Evolutionary conservation across 495 filamentous ascomycete species (phyloP).

Genomic region (Daldinia vernicosa): DNA sequence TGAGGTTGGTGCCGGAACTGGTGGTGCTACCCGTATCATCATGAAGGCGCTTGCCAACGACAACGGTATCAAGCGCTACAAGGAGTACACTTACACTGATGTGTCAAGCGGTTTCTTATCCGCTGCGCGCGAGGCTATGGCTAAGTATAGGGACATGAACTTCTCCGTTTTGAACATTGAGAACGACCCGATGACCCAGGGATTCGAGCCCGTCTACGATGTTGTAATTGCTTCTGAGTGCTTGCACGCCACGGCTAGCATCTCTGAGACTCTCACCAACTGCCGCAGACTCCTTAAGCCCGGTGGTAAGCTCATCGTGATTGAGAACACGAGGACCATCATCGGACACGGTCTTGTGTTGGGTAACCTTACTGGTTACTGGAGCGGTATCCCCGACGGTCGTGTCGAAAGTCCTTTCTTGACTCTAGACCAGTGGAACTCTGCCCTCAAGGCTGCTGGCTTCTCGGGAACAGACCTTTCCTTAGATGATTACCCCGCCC

Average conservation of each 20-base stretch:
- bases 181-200: slow-evolving; percentile 53
- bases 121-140: slow-evolving; percentile 47
- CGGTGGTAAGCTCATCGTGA: slow-evolving; percentile 46
- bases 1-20: slow-evolving; percentile 65
- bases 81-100: slow-evolving; percentile 58
- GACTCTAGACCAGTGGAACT: slow-evolving; percentile 50
- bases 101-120: slow-evolving; percentile 59
- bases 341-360: slow-evolving; percentile 18
- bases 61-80: slow-evolving; percentile 27
- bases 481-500: slow-evolving; percentile 21
- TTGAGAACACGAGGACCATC: slow-evolving; percentile 39
- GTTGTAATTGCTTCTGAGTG: slow-evolving; percentile 55
- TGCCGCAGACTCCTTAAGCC: slow-evolving; percentile 56
- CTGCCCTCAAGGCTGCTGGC: slow-evolving; percentile 44
- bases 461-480: slow-evolving; percentile 58
- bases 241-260: slow-evolving; percentile 58
- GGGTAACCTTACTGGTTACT: slow-evolving; percentile 45
- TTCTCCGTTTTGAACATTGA: slow-evolving; percentile 54
- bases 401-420: slow-evolving; percentile 49
- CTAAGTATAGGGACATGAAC: slow-evolving; percentile 34
- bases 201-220: slow-evolving; percentile 58
- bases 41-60: slow-evolving; percentile 46
- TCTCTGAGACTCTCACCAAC: slow-evolving; percentile 54
- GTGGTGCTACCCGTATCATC: slow-evolving; percentile 51
- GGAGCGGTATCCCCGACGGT: slow-evolving; percentile 53